Evolutionary conservation across 1,139 yeast genomes (phyloP).

Genomic region (Sugiyamaella grinbergsii): DNA sequence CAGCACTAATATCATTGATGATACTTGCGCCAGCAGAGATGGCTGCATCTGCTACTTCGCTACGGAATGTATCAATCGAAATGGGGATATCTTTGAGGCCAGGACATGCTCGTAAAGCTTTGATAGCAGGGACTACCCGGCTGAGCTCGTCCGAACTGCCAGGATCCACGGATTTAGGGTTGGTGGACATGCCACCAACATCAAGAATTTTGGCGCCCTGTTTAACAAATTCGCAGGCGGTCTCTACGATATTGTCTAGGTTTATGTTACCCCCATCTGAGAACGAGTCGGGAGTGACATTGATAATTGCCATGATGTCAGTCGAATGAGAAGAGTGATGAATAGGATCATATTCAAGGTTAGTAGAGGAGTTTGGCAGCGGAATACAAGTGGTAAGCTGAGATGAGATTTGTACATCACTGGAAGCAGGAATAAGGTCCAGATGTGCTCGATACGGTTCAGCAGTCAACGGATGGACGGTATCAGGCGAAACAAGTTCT

Average conservation of each 20-base stretch:
- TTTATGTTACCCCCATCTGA: conserved; percentile 76
- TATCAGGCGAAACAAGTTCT: conserved; percentile 68
- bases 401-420: conserved; percentile 37
- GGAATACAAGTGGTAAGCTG: conserved; percentile 41
- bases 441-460: conserved; percentile 74
- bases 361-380: conserved; percentile 27
- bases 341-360: conserved; percentile 36
- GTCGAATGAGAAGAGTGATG: conserved; percentile 37
- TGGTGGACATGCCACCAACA: conserved; percentile 90
- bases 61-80: conserved; percentile 83
- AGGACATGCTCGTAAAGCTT: conserved; percentile 54
- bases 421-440: conserved; percentile 52
- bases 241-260: conserved; percentile 46
- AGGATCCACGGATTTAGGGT: conserved; percentile 74
- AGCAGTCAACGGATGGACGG: conserved; percentile 78
- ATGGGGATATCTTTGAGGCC: conserved; percentile 54
- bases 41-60: conserved; percentile 70
- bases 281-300: conserved; percentile 92
- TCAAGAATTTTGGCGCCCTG: conserved; percentile 74
- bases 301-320: conserved; percentile 78
- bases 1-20: conserved; percentile 89
- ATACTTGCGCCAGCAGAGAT: conserved; percentile 83
- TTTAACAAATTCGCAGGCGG: conserved; percentile 50
- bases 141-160: conserved; percentile 58
- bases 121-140: conserved; percentile 71